phyloP scores from a whole-genome alignment of 2,329 filamentous ascomycete species.

The Monosporascus sp. region DNA sequence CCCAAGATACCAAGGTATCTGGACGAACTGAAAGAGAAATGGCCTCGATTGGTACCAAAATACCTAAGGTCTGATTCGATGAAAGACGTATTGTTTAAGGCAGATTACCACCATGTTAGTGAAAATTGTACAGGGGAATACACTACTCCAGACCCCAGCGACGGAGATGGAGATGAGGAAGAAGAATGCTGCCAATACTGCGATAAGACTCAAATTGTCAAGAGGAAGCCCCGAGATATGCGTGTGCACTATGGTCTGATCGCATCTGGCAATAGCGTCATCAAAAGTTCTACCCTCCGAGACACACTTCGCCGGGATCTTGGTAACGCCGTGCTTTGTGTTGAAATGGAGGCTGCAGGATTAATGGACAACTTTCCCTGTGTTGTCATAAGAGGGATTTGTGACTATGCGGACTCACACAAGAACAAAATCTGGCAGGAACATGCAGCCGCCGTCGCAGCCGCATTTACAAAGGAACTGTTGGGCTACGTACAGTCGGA shows the following conservation, averaged over 20 bases:
- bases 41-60: conserved; percentile 10
- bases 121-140: neutral
- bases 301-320: conserved; percentile 9
- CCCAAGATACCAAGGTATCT: conserved; percentile 15
- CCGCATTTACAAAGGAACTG: conserved; percentile 17
- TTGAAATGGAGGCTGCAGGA: conserved; percentile 17
- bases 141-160: neutral
- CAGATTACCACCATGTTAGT: conserved; percentile 3
- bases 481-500: neutral
- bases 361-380: conserved; percentile 20
- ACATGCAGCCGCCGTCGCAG: conserved; percentile 14
- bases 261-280: conserved; percentile 20
- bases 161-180: conserved; percentile 6
- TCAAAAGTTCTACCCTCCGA: conserved; percentile 17
- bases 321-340: conserved; percentile 10
- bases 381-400: conserved; percentile 22
- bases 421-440: conserved; percentile 21
- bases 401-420: conserved; percentile 21
- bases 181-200: conserved; percentile 10
- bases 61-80: conserved; percentile 12
- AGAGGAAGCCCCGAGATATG: conserved; percentile 13
- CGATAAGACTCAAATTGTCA: conserved; percentile 10
- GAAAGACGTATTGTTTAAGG: conserved; percentile 12
- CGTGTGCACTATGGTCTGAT: conserved; percentile 20
- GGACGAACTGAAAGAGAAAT: conserved; percentile 9